These are phyloP conservation scores for Elsinoe necatrix DNA, from an alignment of 2,329 filamentous ascomycete species.

Conservation along the genomic window DNA sequence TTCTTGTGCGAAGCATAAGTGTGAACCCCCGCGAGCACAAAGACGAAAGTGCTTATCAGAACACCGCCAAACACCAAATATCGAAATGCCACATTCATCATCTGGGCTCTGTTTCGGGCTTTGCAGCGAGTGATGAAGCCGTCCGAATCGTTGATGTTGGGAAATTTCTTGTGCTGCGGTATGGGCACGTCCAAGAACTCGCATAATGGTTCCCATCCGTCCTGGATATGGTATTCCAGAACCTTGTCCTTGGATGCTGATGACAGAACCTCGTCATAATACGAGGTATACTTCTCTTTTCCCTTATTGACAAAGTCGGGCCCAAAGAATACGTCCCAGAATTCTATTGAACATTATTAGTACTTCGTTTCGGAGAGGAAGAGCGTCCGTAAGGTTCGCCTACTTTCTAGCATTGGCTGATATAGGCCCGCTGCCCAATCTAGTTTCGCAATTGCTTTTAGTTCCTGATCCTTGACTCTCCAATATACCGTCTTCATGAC, in stretches of 20 bases:
- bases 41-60: constrained; percentile 37
- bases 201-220: constrained; percentile 48
- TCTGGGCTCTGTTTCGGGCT: constrained; percentile 46
- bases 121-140: constrained; percentile 48
- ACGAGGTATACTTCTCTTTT: constrained; percentile 53
- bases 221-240: constrained; percentile 46
- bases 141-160: constrained; percentile 46
- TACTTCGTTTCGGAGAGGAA: background rate
- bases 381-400: background rate
- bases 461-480: constrained; percentile 56
- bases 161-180: constrained; percentile 42
- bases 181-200: constrained; percentile 46
- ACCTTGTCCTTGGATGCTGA: constrained; percentile 42
- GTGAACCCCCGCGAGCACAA: too few species aligned
- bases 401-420: constrained; percentile 57
- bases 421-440: constrained; percentile 61
- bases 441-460: constrained; percentile 44
- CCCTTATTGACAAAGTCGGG: constrained; percentile 58
- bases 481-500: constrained; percentile 61
- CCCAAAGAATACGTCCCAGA: constrained; percentile 60
- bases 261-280: constrained; percentile 45
- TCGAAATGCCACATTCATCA: constrained; percentile 47
- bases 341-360: constrained; percentile 36
- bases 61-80: constrained; percentile 44
- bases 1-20: too few species aligned